Conservation (phyloP, 108 stramenopile genomes). For the Cyclostephanos invisitatus region DNA sequence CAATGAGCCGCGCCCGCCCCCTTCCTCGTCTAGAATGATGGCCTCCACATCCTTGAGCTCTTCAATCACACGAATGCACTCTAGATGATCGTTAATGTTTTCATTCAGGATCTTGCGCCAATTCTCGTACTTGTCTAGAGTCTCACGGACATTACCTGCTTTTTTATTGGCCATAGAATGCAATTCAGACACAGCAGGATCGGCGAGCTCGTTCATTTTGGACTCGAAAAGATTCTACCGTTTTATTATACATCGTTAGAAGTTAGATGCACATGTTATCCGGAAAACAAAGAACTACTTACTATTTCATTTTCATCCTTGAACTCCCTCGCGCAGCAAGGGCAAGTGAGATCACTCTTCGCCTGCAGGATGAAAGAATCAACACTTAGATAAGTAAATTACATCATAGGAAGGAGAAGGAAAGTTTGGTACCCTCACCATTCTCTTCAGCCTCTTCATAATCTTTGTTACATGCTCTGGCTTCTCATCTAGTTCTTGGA, state of each 20-base stretch:
- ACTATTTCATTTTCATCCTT: conserved; percentile 18
- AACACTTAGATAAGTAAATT: not conserved
- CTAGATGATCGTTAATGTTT: conserved; percentile 43
- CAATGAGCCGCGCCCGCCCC: conserved; percentile 29
- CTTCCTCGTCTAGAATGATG: conserved; percentile 38
- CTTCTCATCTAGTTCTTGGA: conserved; percentile 24
- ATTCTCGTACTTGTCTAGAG: conserved; percentile 45
- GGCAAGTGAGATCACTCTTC: conserved; percentile 17
- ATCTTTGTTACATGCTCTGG: conserved; percentile 53
- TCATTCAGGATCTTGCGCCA: conserved; percentile 49
- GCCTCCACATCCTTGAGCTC: conserved; percentile 61
- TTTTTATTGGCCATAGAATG: conserved; percentile 16
- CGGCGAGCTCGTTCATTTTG: conserved; percentile 43
- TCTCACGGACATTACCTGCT: conserved; percentile 10
- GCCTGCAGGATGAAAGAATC: conserved; percentile 13
- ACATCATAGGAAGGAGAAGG: not conserved
- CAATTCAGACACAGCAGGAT: conserved; percentile 34
- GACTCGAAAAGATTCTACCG: conserved; percentile 20
- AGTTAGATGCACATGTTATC: conserved; percentile 9
- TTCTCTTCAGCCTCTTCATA: conserved; percentile 57
- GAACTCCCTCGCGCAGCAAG: conserved; percentile 43
- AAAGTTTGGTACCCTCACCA: conserved; percentile 36
- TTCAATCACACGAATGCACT: conserved; percentile 50
- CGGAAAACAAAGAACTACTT: conserved; percentile 19
- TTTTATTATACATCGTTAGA: conserved; percentile 31